These are phyloP conservation scores for Solanum verrucosum DNA, from an alignment of 257 asterid genomes.

Conservation along the genomic window DNA sequence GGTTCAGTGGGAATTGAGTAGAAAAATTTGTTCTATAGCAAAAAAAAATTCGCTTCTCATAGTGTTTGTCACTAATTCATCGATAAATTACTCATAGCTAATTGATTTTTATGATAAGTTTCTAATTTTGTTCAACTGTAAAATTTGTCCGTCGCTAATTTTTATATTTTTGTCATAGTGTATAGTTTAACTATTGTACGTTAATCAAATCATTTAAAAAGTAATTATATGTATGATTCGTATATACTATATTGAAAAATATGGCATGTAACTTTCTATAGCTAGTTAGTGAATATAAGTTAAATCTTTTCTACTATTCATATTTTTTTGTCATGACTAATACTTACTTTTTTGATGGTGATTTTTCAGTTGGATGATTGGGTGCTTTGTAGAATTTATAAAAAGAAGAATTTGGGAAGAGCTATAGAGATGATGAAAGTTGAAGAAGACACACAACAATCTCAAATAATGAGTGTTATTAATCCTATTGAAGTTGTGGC, in stretches of 20 bases:
- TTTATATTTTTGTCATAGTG: not conserved
- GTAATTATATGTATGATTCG: not conserved
- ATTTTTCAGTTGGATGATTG: conserved; percentile 75
- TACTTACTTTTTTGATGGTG: not conserved
- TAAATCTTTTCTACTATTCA: not conserved
- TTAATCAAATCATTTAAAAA: not conserved
- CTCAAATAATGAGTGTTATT: not conserved
- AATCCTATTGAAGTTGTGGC: not conserved
- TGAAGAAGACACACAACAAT: conserved; percentile 24
- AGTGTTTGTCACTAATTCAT: not conserved
- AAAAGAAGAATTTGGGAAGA: conserved; percentile 59
- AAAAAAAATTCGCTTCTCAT: too few relatives aligned
- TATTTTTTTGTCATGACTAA: not conserved
- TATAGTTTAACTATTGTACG: not conserved
- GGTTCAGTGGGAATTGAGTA: not conserved
- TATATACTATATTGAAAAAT: too few relatives aligned
- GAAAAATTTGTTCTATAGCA: too few relatives aligned
- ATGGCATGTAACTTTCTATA: not conserved
- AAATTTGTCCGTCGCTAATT: not conserved
- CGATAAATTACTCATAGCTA: not conserved
- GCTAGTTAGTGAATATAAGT: not conserved
- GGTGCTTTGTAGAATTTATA: conserved; percentile 88
- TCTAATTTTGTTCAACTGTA: not conserved
- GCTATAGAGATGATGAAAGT: conserved; percentile 7
- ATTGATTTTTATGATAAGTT: not conserved